Evolutionary conservation across 2,329 filamentous ascomycete species (phyloP), one percentile per base, ranked within the genome.

Genomic region (Dactylellina sp.): DNA sequence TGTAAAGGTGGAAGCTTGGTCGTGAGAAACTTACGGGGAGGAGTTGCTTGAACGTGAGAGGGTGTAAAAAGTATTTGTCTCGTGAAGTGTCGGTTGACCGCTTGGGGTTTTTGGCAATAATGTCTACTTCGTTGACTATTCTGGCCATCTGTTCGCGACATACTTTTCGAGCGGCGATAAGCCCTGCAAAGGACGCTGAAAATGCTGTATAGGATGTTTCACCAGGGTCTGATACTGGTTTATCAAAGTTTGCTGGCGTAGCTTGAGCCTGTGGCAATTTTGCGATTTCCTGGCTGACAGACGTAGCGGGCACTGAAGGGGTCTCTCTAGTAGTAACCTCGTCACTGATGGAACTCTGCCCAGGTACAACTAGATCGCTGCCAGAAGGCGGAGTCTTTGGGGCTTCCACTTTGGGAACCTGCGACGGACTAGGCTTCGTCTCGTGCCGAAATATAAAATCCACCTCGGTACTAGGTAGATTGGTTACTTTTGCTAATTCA

Each of bases 81-180:
- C 52, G 28, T 2, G 6, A 7, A n/a, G 52, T 56, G 24, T 56
- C 52, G 16, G 9, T 56, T 11, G 52, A 28, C 4, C 39, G 39
- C 3, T 16, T 40, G 20, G 52, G 52, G 18, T 56, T 4, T 40
- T 56, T 56, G n/a, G 52, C 52, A 3, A 56, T 32, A 12, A 56
- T n/a, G 12, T 16, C 52, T 11, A 56, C 52, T 22, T 56, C 52
- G 32, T 56, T 56, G 4, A 56, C 72, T 22, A 75, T 75, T 24
- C 56, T 62, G n/a, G 63, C 44, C 72, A 75, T 75, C 32, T 75
- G 56, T 9, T 39, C 52, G 2, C 42, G 32, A 44, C 42, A 52
- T 3, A n/a, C 28, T 24, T n/a, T 9, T 22, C 46, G 59, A 18
- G 56, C 56, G 2, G 7, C 4, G 22, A 56, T 49, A 18, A 60